A percentile compares a stretch with the other conserved stretches of the same genome.
These are phyloP conservation scores for Monosporozyma servazzii DNA, from an alignment of 805 yeast genomes.

Conservation along the genomic window DNA sequence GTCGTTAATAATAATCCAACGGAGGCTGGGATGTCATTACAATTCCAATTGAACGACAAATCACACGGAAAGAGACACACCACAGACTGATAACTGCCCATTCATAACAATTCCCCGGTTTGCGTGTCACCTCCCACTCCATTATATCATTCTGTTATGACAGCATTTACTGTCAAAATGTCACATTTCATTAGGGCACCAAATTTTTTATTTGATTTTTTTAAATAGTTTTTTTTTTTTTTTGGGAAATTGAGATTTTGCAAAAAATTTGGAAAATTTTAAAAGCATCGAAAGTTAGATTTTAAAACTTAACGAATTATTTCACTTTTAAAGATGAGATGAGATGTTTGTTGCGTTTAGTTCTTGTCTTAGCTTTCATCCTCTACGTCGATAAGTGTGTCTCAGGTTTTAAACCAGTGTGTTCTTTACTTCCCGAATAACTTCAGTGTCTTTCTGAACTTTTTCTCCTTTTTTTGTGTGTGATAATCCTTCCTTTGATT, in stretches of 20 bases:
- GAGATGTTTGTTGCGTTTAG: background rate
- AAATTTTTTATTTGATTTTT: background rate
- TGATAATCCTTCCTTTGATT: background rate
- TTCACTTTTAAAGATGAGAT: background rate
- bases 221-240: background rate
- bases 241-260: background rate
- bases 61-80: constrained; percentile 7
- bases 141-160: background rate
- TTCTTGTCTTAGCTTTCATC: background rate
- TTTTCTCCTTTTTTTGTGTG: background rate
- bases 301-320: background rate
- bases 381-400: background rate
- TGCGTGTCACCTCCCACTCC: background rate
- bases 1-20: constrained; percentile 5
- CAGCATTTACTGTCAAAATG: background rate
- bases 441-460: background rate
- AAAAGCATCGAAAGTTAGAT: constrained; percentile 1
- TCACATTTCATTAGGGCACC: background rate
- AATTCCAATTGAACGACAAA: constrained; percentile 8
- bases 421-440: background rate
- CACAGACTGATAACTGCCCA: background rate
- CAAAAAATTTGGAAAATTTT: background rate
- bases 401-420: background rate
- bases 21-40: constrained; percentile 23
- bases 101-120: background rate